Base-by-base conservation (phyloP, 805 yeast species). In the Kodamaea kakaduensis region DNA sequence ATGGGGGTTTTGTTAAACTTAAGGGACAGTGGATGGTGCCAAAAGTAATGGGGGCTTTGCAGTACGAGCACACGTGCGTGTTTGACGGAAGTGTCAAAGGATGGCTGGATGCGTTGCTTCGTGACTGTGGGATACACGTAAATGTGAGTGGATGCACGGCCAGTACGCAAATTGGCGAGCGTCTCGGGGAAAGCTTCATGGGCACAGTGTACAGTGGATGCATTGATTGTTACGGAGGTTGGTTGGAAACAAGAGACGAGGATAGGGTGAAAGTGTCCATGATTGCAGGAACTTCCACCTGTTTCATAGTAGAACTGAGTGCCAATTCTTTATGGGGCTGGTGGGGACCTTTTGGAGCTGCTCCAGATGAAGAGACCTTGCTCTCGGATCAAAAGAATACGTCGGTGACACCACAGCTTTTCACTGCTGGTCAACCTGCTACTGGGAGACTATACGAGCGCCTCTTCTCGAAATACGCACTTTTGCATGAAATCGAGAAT, bases 201-300 rank as follows among this genome's bases (percentile, higher is more conserved):
- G 35, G 48, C 25, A 61, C 61, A 7, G 24, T 34, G 9, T 21
- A 27, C 6, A 68, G 69, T 34, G 81, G 82, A 12, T 71, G 78
- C 23, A 77, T 77, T 23, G 83, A 78, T 46, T 73, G 82, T 37
- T 77, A 78, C 47, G 71, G 76, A 1, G 73, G 79, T 2, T 75
- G 76, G 73, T 48, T 74, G 9, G 58, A 26, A 9, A 16, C 29
- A 15, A 26, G 9, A 9, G 9, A 19, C 6, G 22, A 19, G 9
- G 22, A 19, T 6, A 9, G 9, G 9, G 25, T 27, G 13, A 32
- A 35, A 20, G 43, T 77, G 16, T 59, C 73, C 1, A 64, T 76
- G 70, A 71, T 75, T 5, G 84, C 81, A 1, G 83, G 83, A 0
- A 78, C 83, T 0, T 75, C 81, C 5, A 76, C 82, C 0, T 78